These are phyloP conservation scores for Russula sp. DNA, from an alignment of 768 basidiomycete genomes.

Conservation along the genomic window DNA sequence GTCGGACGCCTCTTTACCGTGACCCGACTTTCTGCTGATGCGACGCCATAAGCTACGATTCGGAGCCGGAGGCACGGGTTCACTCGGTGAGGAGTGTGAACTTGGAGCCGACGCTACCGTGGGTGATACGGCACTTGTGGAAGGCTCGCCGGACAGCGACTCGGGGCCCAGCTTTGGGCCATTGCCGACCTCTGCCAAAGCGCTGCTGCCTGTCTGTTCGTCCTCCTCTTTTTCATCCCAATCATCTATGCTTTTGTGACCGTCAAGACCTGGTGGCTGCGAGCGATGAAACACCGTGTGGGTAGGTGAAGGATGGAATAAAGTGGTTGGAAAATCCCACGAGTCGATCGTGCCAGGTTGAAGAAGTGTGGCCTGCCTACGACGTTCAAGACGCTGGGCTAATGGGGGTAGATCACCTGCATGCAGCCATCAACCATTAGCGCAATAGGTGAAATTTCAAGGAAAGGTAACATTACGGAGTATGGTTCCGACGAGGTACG, in stretches of 20 bases:
- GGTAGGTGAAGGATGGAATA: slow-evolving; percentile 18
- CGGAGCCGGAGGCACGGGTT: neutral
- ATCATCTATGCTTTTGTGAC: neutral
- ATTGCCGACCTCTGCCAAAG: neutral
- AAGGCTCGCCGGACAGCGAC: neutral
- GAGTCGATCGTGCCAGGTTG: slow-evolving; percentile 61
- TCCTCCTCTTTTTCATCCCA: slow-evolving; percentile 1
- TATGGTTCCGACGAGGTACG: slow-evolving; percentile 73
- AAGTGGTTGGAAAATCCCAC: slow-evolving; percentile 68
- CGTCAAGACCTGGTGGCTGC: neutral
- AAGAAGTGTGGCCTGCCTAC: slow-evolving; percentile 41
- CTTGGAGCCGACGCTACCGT: neutral
- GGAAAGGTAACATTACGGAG: slow-evolving; percentile 46
- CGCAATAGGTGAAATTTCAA: neutral
- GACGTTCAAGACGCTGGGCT: slow-evolving; percentile 67
- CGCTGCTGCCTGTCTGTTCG: neutral
- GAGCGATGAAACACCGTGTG: slow-evolving; percentile 10
- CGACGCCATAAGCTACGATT: slow-evolving; percentile 21
- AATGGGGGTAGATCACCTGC: slow-evolving; percentile 70
- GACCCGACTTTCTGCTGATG: slow-evolving; percentile 14
- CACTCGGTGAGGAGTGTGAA: neutral
- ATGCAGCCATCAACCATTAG: slow-evolving; percentile 3
- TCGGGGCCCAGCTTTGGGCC: neutral
- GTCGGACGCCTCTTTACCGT: slow-evolving; percentile 4
- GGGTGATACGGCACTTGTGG: neutral